Percentiles rank a stretch among this genome's conserved stretches.
Evolutionary conservation across 257 asterid genomes (phyloP).

Genomic region (Haberlea rhodopensis): DNA sequence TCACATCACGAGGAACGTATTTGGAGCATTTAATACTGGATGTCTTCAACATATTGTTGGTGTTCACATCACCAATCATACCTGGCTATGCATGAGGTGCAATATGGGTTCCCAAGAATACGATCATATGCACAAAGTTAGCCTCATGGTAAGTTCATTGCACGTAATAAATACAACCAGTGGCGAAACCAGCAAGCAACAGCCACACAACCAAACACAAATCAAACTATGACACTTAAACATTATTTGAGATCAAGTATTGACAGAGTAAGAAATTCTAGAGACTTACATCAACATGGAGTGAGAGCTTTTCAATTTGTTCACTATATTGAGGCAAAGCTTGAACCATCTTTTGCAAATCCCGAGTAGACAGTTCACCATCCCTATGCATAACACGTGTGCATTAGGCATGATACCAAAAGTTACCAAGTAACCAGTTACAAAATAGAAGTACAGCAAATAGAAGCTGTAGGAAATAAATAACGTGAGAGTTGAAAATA

Average conservation of each 20-base stretch:
- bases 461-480: too few species aligned
- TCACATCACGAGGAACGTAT: neutral
- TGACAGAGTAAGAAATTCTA: slow-evolving; percentile 21
- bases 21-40: neutral
- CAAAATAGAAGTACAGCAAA: slow-evolving; percentile 18
- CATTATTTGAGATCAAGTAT: slow-evolving; percentile 20
- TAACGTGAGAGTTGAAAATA: too few species aligned
- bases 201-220: neutral
- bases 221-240: slow-evolving; percentile 4
- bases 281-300: slow-evolving; percentile 98
- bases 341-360: slow-evolving; percentile 98
- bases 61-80: slow-evolving; percentile 1
- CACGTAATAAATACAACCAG: slow-evolving; percentile 20
- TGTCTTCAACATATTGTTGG: neutral
- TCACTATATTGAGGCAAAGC: slow-evolving; percentile 99
- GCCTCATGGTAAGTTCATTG: slow-evolving; percentile 15
- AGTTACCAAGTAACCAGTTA: slow-evolving; percentile 14
- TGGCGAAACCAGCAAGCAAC: slow-evolving; percentile 1
- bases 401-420: slow-evolving; percentile 17
- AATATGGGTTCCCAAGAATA: slow-evolving; percentile 17
- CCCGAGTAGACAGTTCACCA: slow-evolving; percentile 85
- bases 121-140: slow-evolving; percentile 9
- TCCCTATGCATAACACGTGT: slow-evolving; percentile 47
- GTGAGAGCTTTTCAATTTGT: slow-evolving; percentile 98
- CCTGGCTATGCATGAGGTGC: slow-evolving; percentile 3